Base-by-base conservation (phyloP, 192 early-diverging fungal species). In the Diversispora eburnea region DNA sequence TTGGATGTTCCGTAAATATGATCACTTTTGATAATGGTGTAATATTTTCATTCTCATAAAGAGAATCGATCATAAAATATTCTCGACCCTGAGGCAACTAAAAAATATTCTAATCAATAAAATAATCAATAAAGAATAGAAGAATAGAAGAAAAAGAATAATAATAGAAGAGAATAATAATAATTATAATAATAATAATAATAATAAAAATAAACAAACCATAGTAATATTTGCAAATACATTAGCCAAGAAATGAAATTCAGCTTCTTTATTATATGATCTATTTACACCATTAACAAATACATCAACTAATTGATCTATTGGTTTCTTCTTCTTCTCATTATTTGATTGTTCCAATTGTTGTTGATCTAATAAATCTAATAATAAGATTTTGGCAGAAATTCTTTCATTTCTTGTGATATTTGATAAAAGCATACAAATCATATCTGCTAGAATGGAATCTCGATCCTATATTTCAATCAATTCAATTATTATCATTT, bases 401-500 rank as follows among this genome's bases (percentile, higher is more conserved):
- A 90, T 82, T 3, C 67, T 51, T 54, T 88, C 90, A 67, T 84
- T 64, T 72, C 96, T 95, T 57, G 94, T 89, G 67, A 96, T 80
- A 78, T 98, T 98, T 70, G 95, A 96, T 33, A 98, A 77, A 13
- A 97, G 83, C 94, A 97, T 95, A 72, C 90, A 92, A 54, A 84
- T 92, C 42, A 93, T 81, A 79, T 97, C 95, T 7, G 93, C 89
- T 12, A 94, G 71, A 13, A 94, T 83, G 20, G 84, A 85, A 20
- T 78, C 83, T 2, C 92, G 87, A 48, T 87, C 83, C 89, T 89
- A 4, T 49, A 54, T 52, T n/a, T 55, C 6, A 51, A 62, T 62
- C 5, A 20, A 13, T 7, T 33, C 25, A 33, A 43, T 67, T 25
- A 76, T 62, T 73, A 9, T 72, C 47, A 3, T 45, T 69, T 45